Conservation (phyloP, 164 flowering plant genomes). For the grape (Vitis vinifera) region ASM3070453v1 NC_081808.1:22966501-22967000, state of each 20-base stretch:
- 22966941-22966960: slow-evolving; percentile 37
- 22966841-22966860: no score
- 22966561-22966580: slow-evolving; percentile 10
- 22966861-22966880: slow-evolving; percentile 18
- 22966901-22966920: slow-evolving; percentile 23
- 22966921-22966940: slow-evolving; percentile 35
- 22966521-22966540: slow-evolving; percentile 35
- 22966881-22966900: slow-evolving; percentile 31
- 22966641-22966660: slow-evolving; percentile 24
- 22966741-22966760: no score
- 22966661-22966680: slow-evolving; percentile 1
- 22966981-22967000: slow-evolving; percentile 16
- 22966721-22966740: background rate
- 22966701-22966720: slow-evolving; percentile 9
- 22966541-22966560: slow-evolving; percentile 5
- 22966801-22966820: no score
- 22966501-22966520: slow-evolving; percentile 41
- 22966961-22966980: slow-evolving; percentile 29
- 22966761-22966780: no score
- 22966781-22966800: no score
- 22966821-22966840: no score
- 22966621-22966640: slow-evolving; percentile 13
- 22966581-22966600: slow-evolving; percentile 17
- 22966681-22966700: slow-evolving; percentile 30
- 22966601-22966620: slow-evolving; percentile 1